Conservation (phyloP, 768 basidiomycete genomes). For the Russula brevipes region DNA sequence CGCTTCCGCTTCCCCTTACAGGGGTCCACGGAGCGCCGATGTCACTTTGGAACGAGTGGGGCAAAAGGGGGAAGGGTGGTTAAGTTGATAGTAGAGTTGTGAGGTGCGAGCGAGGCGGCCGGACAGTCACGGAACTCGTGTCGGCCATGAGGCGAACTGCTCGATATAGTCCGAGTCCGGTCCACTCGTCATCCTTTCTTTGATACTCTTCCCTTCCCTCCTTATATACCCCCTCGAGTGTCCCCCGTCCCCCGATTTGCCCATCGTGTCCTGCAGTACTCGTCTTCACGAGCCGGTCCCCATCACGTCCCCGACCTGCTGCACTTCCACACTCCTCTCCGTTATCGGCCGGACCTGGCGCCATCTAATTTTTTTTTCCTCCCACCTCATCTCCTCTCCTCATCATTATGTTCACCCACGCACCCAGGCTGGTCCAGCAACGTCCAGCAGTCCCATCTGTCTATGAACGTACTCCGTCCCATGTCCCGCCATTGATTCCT, state of each 20-base stretch:
- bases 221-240: constrained; percentile 8
- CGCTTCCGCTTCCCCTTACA: constrained; percentile 4
- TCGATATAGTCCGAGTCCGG: constrained; percentile 13
- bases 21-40: constrained; percentile 14
- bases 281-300: constrained; percentile 1
- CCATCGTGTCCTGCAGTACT: constrained; percentile 11
- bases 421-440: constrained; percentile 21
- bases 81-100: not conserved
- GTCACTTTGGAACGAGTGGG: not conserved
- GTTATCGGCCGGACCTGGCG: constrained; percentile 14
- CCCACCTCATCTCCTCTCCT: not conserved
- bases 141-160: constrained; percentile 16
- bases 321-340: constrained; percentile 3
- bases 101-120: not conserved
- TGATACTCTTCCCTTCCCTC: not conserved
- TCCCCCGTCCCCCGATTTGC: constrained; percentile 18
- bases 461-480: constrained; percentile 11
- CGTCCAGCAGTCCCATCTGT: not conserved
- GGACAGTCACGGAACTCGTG: constrained; percentile 9
- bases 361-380: constrained; percentile 3
- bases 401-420: constrained; percentile 15
- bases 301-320: not conserved
- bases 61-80: constrained; percentile 2
- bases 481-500: not conserved
- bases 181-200: constrained; percentile 17